Evolutionary conservation across 2,329 filamentous ascomycete genomes (phyloP).

Genomic region (Ceratocystis variospora): DNA sequence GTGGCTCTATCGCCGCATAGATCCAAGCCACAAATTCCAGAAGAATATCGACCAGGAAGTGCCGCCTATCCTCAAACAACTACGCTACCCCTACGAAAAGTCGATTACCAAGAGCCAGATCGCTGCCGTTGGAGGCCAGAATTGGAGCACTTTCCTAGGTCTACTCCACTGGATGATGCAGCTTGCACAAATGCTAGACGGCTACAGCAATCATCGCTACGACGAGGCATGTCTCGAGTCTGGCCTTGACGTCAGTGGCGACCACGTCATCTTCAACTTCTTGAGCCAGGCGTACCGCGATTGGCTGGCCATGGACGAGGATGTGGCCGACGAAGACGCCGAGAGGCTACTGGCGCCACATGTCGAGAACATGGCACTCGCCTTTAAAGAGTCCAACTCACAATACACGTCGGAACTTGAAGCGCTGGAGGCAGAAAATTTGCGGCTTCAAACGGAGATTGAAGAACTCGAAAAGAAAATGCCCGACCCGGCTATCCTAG

Average conservation of each 20-base stretch:
- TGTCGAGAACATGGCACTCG: constrained; percentile 70
- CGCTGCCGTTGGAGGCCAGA: constrained; percentile 85
- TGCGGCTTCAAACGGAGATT: constrained; percentile 68
- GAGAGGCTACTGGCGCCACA: constrained; percentile 70
- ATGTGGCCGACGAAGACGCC: constrained; percentile 72
- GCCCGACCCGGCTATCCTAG: constrained; percentile 68
- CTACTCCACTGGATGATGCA: constrained; percentile 99
- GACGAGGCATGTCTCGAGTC: constrained; percentile 81
- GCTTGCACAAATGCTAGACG: constrained; percentile 81
- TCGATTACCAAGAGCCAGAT: constrained; percentile 95
- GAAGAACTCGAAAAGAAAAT: constrained; percentile 78
- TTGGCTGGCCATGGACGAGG: constrained; percentile 85
- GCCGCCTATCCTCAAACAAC: constrained; percentile 77
- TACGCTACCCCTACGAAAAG: constrained; percentile 89
- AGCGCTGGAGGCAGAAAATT: constrained; percentile 74
- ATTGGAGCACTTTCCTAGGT: constrained; percentile 90
- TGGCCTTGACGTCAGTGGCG: constrained; percentile 73
- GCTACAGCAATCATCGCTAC: constrained; percentile 64
- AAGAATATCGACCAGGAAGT: constrained; percentile 95
- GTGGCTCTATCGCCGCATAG: constrained; percentile 92
- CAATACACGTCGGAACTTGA: constrained; percentile 74
- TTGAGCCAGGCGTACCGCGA: constrained; percentile 80
- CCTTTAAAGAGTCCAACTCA: constrained; percentile 74
- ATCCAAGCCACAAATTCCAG: constrained; percentile 82
- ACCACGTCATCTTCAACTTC: constrained; percentile 91